A percentile compares a stretch with the other conserved stretches of the same genome.
These are phyloP conservation scores for Phytophthora crassamura DNA, from an alignment of 352 stramenopile species.

Conservation along the genomic window DNA sequence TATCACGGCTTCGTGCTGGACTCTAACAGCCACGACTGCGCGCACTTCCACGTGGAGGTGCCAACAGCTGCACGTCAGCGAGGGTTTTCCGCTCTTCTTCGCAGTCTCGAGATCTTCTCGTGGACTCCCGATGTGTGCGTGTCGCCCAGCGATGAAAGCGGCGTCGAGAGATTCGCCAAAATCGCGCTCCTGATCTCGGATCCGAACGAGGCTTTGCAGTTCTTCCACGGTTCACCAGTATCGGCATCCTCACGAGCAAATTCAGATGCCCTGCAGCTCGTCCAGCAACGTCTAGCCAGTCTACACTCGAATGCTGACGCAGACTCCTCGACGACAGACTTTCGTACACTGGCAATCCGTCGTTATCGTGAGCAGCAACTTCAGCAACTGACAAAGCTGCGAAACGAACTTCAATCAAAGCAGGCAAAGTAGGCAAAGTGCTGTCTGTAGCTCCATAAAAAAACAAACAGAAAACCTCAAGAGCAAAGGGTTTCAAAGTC, in stretches of 20 bases:
- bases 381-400: constrained; percentile 14
- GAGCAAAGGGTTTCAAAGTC: constrained; percentile 20
- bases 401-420: not conserved
- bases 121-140: constrained; percentile 56
- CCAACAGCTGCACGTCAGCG: constrained; percentile 14
- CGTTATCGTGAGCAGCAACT: constrained; percentile 40
- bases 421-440: not conserved
- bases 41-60: constrained; percentile 62
- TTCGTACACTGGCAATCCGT: constrained; percentile 22
- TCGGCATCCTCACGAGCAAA: constrained; percentile 10
- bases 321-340: constrained; percentile 8
- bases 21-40: constrained; percentile 87
- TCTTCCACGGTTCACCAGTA: not conserved
- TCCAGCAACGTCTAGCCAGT: constrained; percentile 5
- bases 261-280: constrained; percentile 13
- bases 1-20: constrained; percentile 93
- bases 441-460: not conserved
- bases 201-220: constrained; percentile 21
- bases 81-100: constrained; percentile 31
- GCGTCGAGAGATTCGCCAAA: constrained; percentile 31
- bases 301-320: not conserved
- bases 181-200: constrained; percentile 33
- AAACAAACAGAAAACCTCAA: not conserved
- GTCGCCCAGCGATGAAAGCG: not conserved
- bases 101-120: constrained; percentile 34